Evolutionary conservation across 2,329 filamentous ascomycete genomes (phyloP).

Genomic region (Graphilbum ipis-grandicollis): DNA sequence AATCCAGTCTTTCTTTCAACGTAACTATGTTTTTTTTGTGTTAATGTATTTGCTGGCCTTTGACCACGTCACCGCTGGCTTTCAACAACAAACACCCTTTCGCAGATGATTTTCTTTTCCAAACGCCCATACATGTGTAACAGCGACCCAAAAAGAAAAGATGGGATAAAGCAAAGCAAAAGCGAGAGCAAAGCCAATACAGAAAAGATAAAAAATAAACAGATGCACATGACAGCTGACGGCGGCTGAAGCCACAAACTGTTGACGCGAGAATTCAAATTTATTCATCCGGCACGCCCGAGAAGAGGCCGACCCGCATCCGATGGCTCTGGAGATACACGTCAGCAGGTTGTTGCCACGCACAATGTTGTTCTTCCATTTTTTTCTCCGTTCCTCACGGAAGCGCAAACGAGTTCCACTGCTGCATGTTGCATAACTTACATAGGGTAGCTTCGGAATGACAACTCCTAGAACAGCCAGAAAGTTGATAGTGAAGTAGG

Average conservation of each 20-base stretch:
- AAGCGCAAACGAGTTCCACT: not conserved
- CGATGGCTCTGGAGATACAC: slow-evolving; percentile 45
- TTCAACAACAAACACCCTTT: not conserved
- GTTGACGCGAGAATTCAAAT: too few relatives aligned
- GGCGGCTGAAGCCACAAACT: too few relatives aligned
- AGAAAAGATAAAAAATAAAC: not conserved
- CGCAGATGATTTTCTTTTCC: not conserved
- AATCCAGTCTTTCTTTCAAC: too few relatives aligned
- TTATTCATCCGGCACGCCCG: slow-evolving; percentile 45
- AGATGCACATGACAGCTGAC: too few relatives aligned
- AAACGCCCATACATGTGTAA: not conserved
- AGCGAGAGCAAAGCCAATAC: not conserved
- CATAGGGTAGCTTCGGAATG: slow-evolving; percentile 89
- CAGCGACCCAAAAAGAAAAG: not conserved
- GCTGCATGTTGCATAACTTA: slow-evolving; percentile 27
- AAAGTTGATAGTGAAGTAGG: slow-evolving; percentile 96
- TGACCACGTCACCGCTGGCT: not conserved
- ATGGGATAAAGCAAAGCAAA: not conserved
- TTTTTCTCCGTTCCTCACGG: not conserved
- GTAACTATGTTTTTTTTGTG: too few relatives aligned
- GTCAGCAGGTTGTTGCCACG: not conserved
- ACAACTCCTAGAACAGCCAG: slow-evolving; percentile 82
- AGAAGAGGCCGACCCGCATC: slow-evolving; percentile 60
- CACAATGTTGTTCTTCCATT: too few relatives aligned
- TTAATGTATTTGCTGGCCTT: not conserved